Evolutionary conservation across 2,329 filamentous ascomycete species (phyloP).

Genomic region (Microascus cirrosus): DNA sequence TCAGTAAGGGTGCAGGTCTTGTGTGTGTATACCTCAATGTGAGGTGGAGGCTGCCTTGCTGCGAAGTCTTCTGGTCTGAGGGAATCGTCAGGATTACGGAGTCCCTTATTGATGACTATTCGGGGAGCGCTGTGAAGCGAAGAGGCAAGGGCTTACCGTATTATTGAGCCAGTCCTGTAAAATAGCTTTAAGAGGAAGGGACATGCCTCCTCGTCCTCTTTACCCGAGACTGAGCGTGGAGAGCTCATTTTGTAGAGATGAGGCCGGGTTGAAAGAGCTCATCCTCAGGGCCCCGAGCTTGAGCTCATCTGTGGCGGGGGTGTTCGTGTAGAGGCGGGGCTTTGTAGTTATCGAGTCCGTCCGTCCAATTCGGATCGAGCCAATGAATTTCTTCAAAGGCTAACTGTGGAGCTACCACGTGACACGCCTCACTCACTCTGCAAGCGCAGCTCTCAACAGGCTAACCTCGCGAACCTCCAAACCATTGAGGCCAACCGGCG

Average conservation of each 20-base stretch:
- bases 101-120: neutral
- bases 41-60: constrained; percentile 44
- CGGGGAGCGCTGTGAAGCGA: neutral
- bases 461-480: too few relatives aligned
- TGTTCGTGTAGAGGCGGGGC: neutral
- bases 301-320: neutral
- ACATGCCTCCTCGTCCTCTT: constrained; percentile 22
- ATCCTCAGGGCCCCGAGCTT: neutral
- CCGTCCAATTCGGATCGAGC: neutral
- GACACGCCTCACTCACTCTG: neutral
- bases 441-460: neutral
- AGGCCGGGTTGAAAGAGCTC: neutral
- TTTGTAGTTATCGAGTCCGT: neutral
- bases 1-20: constrained; percentile 69
- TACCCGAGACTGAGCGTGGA: neutral
- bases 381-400: too few relatives aligned
- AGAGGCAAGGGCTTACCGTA: constrained; percentile 39
- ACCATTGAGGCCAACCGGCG: too few relatives aligned
- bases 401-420: neutral
- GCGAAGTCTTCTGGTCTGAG: constrained; percentile 62
- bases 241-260: constrained; percentile 1
- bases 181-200: constrained; percentile 83
- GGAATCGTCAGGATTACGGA: neutral
- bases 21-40: constrained; percentile 81
- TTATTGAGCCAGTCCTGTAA: constrained; percentile 64